A percentile compares a stretch with the other conserved stretches of the same genome.
Conservation (phyloP, 2,329 filamentous ascomycete genomes). For the Cyphellophora europaea region DNA sequence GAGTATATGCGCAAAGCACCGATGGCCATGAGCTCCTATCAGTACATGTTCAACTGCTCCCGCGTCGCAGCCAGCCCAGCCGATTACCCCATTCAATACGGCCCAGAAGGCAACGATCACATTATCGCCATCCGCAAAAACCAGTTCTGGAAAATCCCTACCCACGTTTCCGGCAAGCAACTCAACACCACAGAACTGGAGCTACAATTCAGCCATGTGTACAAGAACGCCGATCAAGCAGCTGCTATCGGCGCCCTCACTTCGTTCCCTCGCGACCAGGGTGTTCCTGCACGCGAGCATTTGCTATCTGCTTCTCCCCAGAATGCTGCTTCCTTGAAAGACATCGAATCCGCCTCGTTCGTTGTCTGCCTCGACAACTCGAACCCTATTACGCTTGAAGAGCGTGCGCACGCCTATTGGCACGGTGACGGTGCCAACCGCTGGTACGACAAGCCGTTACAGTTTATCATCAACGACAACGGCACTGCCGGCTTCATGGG, state of each 20-base stretch:
- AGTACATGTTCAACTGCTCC: conserved; percentile 97
- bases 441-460: conserved; percentile 96
- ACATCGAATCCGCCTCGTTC: conserved; percentile 83
- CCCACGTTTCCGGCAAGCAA: conserved; percentile 73
- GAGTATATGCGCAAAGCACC: conserved; percentile 98
- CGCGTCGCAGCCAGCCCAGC: conserved; percentile 73
- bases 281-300: conserved; percentile 71
- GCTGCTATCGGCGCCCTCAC: conserved; percentile 78
- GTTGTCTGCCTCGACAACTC: conserved; percentile 90
- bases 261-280: conserved; percentile 85
- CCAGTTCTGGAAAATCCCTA: conserved; percentile 86
- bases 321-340: conserved; percentile 69
- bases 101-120: conserved; percentile 67
- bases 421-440: conserved; percentile 92
- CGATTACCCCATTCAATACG: conserved; percentile 77
- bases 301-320: conserved; percentile 67
- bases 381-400: conserved; percentile 82
- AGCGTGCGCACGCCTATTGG: conserved; percentile 95
- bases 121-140: conserved; percentile 89
- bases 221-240: conserved; percentile 63
- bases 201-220: conserved; percentile 76
- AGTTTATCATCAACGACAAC: conserved; percentile 98
- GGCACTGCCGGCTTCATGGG: conserved; percentile 96
- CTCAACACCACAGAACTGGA: conserved; percentile 86
- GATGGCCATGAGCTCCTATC: conserved; percentile 96